phyloP scores from a whole-genome alignment of 495 filamentous ascomycete species.

The Penicillium manginii region DNA sequence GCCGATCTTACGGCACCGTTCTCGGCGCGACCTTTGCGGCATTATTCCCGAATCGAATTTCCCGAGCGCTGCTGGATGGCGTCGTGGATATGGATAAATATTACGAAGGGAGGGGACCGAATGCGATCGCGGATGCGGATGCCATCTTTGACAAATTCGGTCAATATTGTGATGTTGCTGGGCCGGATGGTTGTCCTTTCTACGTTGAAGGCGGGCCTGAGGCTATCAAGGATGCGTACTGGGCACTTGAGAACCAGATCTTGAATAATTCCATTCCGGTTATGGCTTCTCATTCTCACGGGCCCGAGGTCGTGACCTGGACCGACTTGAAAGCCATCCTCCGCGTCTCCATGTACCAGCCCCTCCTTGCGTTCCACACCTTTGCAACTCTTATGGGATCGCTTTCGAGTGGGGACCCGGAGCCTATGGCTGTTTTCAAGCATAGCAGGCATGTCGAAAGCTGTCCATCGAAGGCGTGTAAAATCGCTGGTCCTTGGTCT shows the following conservation, averaged over 20 bases:
- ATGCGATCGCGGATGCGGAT: constrained; percentile 53
- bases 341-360: constrained; percentile 55
- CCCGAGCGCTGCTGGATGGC: constrained; percentile 54
- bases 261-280: constrained; percentile 52
- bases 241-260: constrained; percentile 40
- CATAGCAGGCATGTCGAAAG: constrained; percentile 33
- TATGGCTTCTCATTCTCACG: constrained; percentile 32
- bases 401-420: constrained; percentile 58
- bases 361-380: constrained; percentile 58
- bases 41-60: constrained; percentile 56
- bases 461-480: constrained; percentile 46
- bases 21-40: constrained; percentile 62
- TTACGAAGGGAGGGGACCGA: constrained; percentile 43
- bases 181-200: constrained; percentile 43
- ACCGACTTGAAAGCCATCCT: constrained; percentile 42
- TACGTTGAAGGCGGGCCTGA: constrained; percentile 41
- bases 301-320: constrained; percentile 48
- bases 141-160: constrained; percentile 51
- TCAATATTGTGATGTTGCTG: constrained; percentile 50
- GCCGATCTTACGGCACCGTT: constrained; percentile 71
- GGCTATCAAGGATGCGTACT: constrained; percentile 46
- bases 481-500: constrained; percentile 40
- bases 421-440: constrained; percentile 53
- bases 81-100: constrained; percentile 57
- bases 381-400: constrained; percentile 58